Evolutionary conservation across 495 filamentous ascomycete species (phyloP).

Genomic region (Lasiosphaeria hispida): DNA sequence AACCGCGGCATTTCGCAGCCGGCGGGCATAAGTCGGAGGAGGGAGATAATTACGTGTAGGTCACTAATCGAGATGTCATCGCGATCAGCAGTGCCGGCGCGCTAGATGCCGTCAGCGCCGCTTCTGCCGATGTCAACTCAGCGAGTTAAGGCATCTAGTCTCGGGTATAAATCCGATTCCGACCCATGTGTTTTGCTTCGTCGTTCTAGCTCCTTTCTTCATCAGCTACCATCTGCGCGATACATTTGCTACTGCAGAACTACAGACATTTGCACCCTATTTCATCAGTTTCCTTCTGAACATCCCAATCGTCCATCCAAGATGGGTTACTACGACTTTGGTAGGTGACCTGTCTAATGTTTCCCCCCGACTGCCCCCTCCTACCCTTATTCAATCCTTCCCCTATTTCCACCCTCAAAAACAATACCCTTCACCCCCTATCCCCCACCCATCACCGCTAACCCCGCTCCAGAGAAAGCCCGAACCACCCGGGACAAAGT

Average conservation of each 20-base stretch:
- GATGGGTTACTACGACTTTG: slow-evolving; percentile 40
- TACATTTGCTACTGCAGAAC: too few relatives aligned
- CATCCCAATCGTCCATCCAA: slow-evolving; percentile 11
- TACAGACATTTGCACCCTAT: not conserved
- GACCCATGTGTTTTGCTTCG: not conserved
- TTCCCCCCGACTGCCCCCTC: not conserved
- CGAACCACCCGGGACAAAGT: slow-evolving; percentile 59
- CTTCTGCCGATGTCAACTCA: slow-evolving; percentile 1
- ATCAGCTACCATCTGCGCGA: too few relatives aligned
- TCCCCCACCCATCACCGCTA: not conserved
- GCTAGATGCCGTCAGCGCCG: not conserved
- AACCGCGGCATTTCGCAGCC: too few relatives aligned
- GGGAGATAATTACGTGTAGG: not conserved
- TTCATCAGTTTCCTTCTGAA: slow-evolving; percentile 8
- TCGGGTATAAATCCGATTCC: not conserved
- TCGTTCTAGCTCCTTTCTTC: too few relatives aligned
- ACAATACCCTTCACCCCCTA: not conserved
- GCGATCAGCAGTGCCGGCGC: not conserved
- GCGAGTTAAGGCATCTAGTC: not conserved
- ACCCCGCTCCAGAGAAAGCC: slow-evolving; percentile 29
- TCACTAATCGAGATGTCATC: not conserved
- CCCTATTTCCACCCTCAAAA: not conserved
- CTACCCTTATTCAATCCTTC: not conserved
- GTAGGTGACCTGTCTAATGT: slow-evolving; percentile 21
- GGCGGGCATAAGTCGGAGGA: too few relatives aligned